Evolutionary conservation across 1,284 basidiomycete genomes (phyloP), one percentile per base, ranked within the genome.

Genomic region (Ustilago bromivora): DNA sequence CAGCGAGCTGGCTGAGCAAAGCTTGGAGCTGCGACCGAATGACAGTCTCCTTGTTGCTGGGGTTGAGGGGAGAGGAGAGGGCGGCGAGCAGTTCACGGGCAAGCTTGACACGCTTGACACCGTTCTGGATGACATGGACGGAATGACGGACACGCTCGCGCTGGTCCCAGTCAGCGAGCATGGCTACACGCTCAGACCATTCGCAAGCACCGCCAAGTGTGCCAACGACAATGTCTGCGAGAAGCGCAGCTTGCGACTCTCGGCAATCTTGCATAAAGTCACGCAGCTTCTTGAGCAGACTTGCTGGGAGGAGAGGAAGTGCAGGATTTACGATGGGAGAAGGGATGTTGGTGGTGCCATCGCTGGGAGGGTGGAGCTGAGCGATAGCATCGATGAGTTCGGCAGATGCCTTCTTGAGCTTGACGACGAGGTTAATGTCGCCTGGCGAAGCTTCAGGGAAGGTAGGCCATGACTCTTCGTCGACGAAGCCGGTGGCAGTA

Each of bases 141-240:
- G 83, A 78, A 41, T 71, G 73, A 15, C 66, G 67, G 6, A 86
- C 78, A 8, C 84, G 76, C 57, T 79, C 67, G 4, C 68, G 65
- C n/a, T 77, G 70, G 28, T 84, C 79, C 67, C 71, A 79, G n/a
- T 84, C 78, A 49, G 78, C 63, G 12, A 86, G 77, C 51, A 85
- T 71, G 38, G 66, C 61, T 13, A 85, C 71, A 23, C 84, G 79
- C n/a, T 82, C 77, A 6, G 78, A 66, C 84, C 84, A 86, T 36
- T 75, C 78, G 65, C 84, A 84, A 8, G 84, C 79, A 43, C 84
- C 84, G 9, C 84, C 84, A 23, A 86, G 72, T 1, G 80, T 78
- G 19, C 84, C 84, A 13, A 84, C 66, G 35, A 85, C 67, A 38
- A 86, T 73, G 52, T 86, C 84, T 55, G 84, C 78, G 2, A 85